Percentiles rank a stretch among this genome's conserved stretches.
These are phyloP conservation scores for Arctium lappa DNA, from an alignment of 129 eudicot species.

Conservation along the genomic window DNA sequence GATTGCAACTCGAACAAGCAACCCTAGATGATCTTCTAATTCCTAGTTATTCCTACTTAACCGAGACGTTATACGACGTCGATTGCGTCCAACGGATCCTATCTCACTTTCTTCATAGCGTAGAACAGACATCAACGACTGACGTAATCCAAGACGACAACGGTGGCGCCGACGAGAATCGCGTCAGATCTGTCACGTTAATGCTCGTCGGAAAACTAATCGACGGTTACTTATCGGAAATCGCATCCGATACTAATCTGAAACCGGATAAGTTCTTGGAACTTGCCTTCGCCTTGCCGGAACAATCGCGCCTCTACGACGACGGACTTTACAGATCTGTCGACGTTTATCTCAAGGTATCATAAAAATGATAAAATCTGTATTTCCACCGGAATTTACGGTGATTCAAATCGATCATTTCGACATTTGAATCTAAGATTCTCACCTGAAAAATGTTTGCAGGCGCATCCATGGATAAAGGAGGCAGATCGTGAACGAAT, in stretches of 20 bases:
- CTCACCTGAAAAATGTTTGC: background rate
- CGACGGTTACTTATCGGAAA: slow-evolving; percentile 89
- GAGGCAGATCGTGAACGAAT: slow-evolving; percentile 78
- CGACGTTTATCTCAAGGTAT: slow-evolving; percentile 91
- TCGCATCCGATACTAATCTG: slow-evolving; percentile 83
- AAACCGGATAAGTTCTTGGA: slow-evolving; percentile 66
- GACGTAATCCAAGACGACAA: slow-evolving; percentile 15
- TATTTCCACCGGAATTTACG: background rate
- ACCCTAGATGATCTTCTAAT: slow-evolving; percentile 79
- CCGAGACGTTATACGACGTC: slow-evolving; percentile 86
- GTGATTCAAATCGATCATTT: background rate
- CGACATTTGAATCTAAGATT: background rate
- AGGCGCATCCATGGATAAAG: slow-evolving; percentile 90
- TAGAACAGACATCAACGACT: slow-evolving; percentile 28
- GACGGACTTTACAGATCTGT: slow-evolving; percentile 96
- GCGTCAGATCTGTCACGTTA: slow-evolving; percentile 47
- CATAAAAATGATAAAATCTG: slow-evolving; percentile 6
- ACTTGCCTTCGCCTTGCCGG: slow-evolving; percentile 72
- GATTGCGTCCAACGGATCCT: slow-evolving; percentile 85
- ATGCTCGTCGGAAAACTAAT: slow-evolving; percentile 92
- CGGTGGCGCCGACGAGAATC: slow-evolving; percentile 34
- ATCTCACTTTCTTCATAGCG: slow-evolving; percentile 43
- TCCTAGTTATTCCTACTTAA: slow-evolving; percentile 87
- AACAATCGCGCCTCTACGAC: slow-evolving; percentile 67
- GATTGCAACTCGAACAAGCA: slow-evolving; percentile 72